A percentile compares a stretch with the other conserved stretches of the same genome.
phyloP scores from a whole-genome alignment of 2,329 filamentous ascomycete species.

The Hortaea sp. region DNA sequence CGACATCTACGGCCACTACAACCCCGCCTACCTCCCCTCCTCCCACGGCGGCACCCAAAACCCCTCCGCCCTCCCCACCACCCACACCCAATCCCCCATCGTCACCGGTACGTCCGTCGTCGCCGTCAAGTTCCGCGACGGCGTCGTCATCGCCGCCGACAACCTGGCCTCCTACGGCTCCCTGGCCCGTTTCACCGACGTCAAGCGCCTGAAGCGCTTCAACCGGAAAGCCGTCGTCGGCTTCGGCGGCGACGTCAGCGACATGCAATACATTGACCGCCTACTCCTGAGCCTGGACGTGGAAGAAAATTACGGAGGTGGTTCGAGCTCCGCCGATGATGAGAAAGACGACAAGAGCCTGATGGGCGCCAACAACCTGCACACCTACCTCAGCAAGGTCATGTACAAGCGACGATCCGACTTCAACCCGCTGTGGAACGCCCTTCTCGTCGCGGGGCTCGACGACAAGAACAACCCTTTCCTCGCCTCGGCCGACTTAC shows the following conservation, averaged over 20 bases:
- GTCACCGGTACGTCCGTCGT: conserved; percentile 96
- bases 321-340: conserved; percentile 38
- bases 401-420: conserved; percentile 91
- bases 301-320: conserved; percentile 64
- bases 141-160: conserved; percentile 92
- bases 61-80: conserved; percentile 47
- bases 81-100: conserved; percentile 84
- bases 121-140: conserved; percentile 89
- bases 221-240: conserved; percentile 76
- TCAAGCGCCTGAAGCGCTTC: conserved; percentile 88
- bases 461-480: conserved; percentile 74
- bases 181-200: conserved; percentile 85
- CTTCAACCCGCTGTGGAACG: conserved; percentile 97
- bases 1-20: conserved; percentile 92
- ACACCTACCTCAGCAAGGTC: conserved; percentile 92
- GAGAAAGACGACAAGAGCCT: conserved; percentile 47
- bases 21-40: conserved; percentile 70
- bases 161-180: conserved; percentile 98
- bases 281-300: conserved; percentile 79
- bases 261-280: conserved; percentile 98
- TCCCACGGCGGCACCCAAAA: conserved; percentile 32
- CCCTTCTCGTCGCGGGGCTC: conserved; percentile 80
- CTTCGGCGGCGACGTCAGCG: conserved; percentile 92
- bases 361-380: conserved; percentile 85
- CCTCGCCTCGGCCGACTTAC: conserved; percentile 80